Percentiles rank a stretch among this genome's conserved stretches.
phyloP scores from a whole-genome alignment of 176 grass and related monocot species.

The Avena eriantha region DNA sequence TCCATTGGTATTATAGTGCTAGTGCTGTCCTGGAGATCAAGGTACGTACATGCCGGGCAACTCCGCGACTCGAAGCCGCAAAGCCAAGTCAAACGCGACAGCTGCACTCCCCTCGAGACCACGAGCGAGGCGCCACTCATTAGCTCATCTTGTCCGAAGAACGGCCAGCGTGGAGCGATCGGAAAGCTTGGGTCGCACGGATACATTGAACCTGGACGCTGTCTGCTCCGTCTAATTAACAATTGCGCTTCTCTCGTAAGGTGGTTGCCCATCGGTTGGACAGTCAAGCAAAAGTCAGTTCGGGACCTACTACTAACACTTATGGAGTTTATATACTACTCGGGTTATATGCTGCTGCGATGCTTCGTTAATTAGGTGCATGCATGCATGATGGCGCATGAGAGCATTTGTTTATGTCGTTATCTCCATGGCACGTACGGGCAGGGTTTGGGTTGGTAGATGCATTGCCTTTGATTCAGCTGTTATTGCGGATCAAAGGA shows the following conservation, averaged over 20 bases:
- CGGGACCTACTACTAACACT: neutral
- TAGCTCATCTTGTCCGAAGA: neutral
- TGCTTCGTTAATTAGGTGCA: neutral
- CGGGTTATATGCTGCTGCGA: neutral
- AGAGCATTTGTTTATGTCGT: slow-evolving; percentile 23
- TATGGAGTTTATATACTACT: no score
- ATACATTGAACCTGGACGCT: slow-evolving; percentile 49
- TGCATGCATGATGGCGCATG: neutral
- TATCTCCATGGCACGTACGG: neutral
- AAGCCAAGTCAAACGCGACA: slow-evolving; percentile 46
- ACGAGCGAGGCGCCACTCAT: neutral
- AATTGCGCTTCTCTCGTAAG: neutral
- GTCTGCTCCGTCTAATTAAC: slow-evolving; percentile 13
- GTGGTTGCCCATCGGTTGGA: neutral
- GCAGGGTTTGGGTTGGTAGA: neutral
- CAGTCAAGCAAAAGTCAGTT: neutral
- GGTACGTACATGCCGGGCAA: neutral
- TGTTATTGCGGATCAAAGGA: no score
- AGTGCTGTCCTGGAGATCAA: no score
- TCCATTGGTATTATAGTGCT: no score
- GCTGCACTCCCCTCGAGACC: neutral
- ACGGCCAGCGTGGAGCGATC: neutral
- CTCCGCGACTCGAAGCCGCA: slow-evolving; percentile 41
- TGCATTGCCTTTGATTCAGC: neutral
- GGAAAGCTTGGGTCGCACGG: slow-evolving; percentile 33